phyloP scores from a whole-genome alignment of 805 yeast species.

The Torulaspora delbrueckii region DNA sequence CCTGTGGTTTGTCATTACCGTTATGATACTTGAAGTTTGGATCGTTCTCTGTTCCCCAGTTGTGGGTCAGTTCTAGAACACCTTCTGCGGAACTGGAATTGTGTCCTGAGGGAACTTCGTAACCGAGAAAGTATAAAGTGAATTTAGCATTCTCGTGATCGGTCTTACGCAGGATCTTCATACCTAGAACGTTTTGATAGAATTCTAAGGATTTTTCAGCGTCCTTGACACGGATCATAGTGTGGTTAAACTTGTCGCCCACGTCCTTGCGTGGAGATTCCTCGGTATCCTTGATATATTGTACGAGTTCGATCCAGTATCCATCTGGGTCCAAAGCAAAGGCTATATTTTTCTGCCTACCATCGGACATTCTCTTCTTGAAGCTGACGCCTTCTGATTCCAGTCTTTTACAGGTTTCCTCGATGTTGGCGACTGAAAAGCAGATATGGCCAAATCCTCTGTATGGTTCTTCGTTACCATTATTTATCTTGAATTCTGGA shows the following conservation, averaged over 20 bases:
- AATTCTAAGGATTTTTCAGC: conserved; percentile 70
- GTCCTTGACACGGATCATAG: conserved; percentile 91
- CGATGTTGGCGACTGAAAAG: conserved; percentile 77
- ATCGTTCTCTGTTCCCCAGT: conserved; percentile 91
- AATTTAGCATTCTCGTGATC: conserved; percentile 69
- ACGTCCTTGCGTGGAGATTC: conserved; percentile 11
- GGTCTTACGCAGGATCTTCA: conserved; percentile 58
- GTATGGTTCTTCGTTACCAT: conserved; percentile 80
- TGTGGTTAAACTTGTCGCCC: conserved; percentile 60
- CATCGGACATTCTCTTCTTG: conserved; percentile 80
- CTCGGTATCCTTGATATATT: conserved; percentile 37
- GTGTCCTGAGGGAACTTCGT: conserved; percentile 42
- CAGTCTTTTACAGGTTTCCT: conserved; percentile 52
- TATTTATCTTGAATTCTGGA: conserved; percentile 52
- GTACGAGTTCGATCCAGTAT: conserved; percentile 91
- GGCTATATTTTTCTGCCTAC: conserved; percentile 89
- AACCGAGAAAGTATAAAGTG: conserved; percentile 82
- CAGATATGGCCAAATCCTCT: conserved; percentile 95
- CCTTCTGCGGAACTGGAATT: conserved; percentile 51
- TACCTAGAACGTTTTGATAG: conserved; percentile 74
- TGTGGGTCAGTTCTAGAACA: conserved; percentile 84
- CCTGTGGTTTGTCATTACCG: conserved; percentile 75
- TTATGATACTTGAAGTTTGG: conserved; percentile 70
- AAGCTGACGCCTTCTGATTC: conserved; percentile 62
- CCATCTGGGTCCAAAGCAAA: conserved; percentile 94